Conservation (phyloP, 116 monocot species). For the Papilionanthe hybrid region DNA sequence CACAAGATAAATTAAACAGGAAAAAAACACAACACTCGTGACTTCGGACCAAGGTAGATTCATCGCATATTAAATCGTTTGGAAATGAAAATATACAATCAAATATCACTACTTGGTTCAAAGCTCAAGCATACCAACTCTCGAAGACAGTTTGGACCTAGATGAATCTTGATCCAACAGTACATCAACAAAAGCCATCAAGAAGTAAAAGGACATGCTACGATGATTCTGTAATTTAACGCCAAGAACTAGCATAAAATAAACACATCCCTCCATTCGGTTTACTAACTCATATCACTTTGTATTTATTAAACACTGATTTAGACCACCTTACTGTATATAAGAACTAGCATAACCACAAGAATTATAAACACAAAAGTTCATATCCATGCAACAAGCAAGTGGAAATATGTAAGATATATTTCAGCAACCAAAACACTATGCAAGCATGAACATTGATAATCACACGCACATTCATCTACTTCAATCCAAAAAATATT, state of each 20-base stretch:
- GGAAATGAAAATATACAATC: neutral
- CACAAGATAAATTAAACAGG: neutral
- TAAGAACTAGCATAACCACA: neutral
- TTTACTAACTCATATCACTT: neutral
- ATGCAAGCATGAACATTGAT: neutral
- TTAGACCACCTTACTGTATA: neutral
- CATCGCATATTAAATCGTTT: neutral
- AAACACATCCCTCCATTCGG: neutral
- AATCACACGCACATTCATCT: neutral
- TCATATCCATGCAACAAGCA: neutral
- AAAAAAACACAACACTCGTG: neutral
- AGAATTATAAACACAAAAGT: neutral
- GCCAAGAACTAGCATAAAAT: neutral
- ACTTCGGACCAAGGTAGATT: neutral
- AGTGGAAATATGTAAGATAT: neutral
- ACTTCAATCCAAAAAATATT: neutral
- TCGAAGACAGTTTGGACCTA: neutral
- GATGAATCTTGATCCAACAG: neutral
- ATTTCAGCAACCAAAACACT: neutral
- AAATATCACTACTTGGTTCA: neutral
- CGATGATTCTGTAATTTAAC: neutral
- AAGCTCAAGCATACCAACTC: neutral
- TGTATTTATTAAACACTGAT: neutral
- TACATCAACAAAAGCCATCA: neutral
- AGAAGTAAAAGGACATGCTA: neutral